A percentile compares a stretch with the other conserved stretches of the same genome.
These are phyloP conservation scores for Pichia membranifaciens DNA, from an alignment of 805 yeast genomes.

Conservation along the genomic window DNA sequence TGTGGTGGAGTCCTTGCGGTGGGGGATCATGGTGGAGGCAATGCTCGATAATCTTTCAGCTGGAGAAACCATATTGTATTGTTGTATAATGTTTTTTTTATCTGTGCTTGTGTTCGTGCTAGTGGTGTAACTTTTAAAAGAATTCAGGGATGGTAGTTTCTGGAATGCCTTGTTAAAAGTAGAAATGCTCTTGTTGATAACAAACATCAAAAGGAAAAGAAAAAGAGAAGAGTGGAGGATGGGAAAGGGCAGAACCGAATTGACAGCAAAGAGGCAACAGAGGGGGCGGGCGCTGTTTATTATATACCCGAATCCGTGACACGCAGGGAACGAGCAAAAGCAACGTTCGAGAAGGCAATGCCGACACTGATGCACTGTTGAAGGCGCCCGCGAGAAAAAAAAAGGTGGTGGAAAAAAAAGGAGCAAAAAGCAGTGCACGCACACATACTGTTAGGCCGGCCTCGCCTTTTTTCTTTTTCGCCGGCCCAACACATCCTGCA, in stretches of 20 bases:
- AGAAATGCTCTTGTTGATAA: background rate
- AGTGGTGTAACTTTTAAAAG: background rate
- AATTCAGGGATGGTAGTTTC: background rate
- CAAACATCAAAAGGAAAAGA: background rate
- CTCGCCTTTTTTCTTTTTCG: no score
- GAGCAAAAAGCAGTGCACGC: no score
- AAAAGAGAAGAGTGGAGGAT: background rate
- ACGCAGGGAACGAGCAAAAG: background rate
- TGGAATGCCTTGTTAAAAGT: background rate
- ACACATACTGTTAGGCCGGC: no score
- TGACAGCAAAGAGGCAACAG: background rate
- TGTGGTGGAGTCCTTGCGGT: slow-evolving; percentile 14
- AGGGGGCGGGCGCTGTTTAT: background rate
- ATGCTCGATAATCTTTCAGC: slow-evolving; percentile 22
- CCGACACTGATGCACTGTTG: background rate
- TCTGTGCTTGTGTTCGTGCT: background rate
- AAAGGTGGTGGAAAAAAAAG: background rate
- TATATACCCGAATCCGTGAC: background rate
- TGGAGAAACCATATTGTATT: slow-evolving; percentile 18
- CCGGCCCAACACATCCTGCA: no score
- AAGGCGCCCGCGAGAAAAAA: background rate
- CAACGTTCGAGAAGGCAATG: background rate
- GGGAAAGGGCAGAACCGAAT: background rate
- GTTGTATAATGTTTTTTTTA: background rate
- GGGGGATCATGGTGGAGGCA: slow-evolving; percentile 20